A percentile compares a stretch with the other conserved stretches of the same genome.
These are phyloP conservation scores for Thamnidium elegans DNA, from an alignment of 192 early-diverging fungal genomes.

Conservation along the genomic window DNA sequence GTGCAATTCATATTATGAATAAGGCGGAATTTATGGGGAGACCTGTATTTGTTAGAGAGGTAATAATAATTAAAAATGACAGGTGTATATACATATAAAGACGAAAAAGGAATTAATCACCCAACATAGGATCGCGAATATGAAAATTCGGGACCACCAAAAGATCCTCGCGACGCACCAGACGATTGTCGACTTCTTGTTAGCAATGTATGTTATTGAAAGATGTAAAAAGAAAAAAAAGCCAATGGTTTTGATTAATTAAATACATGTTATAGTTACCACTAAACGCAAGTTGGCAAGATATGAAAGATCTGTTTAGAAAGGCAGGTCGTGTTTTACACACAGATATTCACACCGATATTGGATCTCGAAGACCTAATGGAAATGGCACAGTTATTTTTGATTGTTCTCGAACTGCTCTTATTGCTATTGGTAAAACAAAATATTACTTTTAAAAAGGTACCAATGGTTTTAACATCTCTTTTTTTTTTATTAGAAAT, in stretches of 20 bases:
- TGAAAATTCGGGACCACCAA: conserved; percentile 41
- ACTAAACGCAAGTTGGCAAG: conserved; percentile 78
- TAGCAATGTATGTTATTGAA: conserved; percentile 55
- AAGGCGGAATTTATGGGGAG: conserved; percentile 69
- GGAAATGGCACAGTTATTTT: conserved; percentile 76
- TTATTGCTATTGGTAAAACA: conserved; percentile 73
- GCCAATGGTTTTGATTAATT: neutral
- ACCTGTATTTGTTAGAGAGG: conserved; percentile 76
- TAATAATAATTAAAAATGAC: conserved; percentile 19
- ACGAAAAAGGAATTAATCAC: too few relatives aligned
- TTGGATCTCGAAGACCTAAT: conserved; percentile 59
- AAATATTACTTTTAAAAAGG: neutral
- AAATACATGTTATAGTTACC: conserved; percentile 57
- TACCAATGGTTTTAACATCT: neutral
- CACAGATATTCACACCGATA: conserved; percentile 64
- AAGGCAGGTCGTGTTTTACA: conserved; percentile 65
- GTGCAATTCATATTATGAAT: conserved; percentile 68
- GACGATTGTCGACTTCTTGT: conserved; percentile 59
- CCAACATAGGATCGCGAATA: conserved; percentile 57
- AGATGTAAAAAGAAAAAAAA: neutral
- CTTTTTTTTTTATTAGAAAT: conserved; percentile 50
- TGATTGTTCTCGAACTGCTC: conserved; percentile 61
- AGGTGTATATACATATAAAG: too few relatives aligned
- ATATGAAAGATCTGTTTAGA: conserved; percentile 83
- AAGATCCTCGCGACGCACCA: conserved; percentile 24